A percentile compares a stretch with the other conserved stretches of the same genome.
phyloP scores from a whole-genome alignment of 2,329 filamentous ascomycete genomes.

The Epichloe glyceriae region DNA sequence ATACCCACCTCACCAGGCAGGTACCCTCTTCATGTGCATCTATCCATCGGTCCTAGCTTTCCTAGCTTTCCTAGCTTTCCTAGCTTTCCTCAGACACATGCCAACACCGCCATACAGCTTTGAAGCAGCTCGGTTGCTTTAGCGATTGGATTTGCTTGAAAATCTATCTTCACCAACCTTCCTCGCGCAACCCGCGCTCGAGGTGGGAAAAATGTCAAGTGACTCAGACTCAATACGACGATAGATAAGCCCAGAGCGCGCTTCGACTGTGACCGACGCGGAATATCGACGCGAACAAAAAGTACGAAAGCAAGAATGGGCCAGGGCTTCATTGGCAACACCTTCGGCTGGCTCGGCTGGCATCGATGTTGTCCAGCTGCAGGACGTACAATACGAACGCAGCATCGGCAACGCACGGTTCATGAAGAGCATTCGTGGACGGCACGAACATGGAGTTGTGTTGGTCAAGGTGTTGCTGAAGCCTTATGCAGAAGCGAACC shows the following conservation, averaged over 20 bases:
- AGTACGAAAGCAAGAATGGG: conserved; percentile 49
- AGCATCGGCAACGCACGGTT: conserved; percentile 85
- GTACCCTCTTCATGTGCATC: too few species aligned
- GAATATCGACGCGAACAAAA: neutral
- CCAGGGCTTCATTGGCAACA: conserved; percentile 86
- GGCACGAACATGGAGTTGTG: conserved; percentile 80
- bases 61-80: too few species aligned
- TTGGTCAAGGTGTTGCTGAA: conserved; percentile 94
- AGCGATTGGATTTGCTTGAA: neutral
- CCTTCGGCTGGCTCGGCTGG: conserved; percentile 83
- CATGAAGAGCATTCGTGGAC: conserved; percentile 89
- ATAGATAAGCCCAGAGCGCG: neutral
- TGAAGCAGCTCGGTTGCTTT: too few species aligned
- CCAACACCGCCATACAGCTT: too few species aligned
- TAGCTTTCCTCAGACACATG: too few species aligned
- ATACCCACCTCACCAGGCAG: too few species aligned
- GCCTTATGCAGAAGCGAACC: conserved; percentile 68
- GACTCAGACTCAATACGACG: neutral
- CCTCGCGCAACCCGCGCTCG: neutral
- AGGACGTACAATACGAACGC: conserved; percentile 83
- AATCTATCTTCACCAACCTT: neutral
- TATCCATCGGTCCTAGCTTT: too few species aligned
- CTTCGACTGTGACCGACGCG: neutral
- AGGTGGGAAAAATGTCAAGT: conserved; percentile 3
- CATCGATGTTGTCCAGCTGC: conserved; percentile 85